A percentile compares a stretch with the other conserved stretches of the same genome.
Conservation (phyloP, 2,329 filamentous ascomycete species). For the Reticulascus tulasneorum region DNA sequence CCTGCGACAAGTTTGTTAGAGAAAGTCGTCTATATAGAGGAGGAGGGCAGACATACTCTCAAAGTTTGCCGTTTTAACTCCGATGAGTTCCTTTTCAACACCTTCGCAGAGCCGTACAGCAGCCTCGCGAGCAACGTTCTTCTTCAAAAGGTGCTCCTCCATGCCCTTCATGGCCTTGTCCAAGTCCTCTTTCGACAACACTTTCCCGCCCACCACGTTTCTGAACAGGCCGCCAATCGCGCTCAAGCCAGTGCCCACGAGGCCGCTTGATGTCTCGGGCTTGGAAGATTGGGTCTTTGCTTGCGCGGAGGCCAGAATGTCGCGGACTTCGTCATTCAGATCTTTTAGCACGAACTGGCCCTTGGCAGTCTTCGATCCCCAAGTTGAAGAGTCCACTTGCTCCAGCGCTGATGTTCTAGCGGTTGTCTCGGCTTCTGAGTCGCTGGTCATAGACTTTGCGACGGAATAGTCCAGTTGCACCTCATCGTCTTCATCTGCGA, state of each 20-base stretch:
- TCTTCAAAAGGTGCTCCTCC: conserved; percentile 90
- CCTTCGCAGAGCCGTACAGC: conserved; percentile 87
- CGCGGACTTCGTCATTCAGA: conserved; percentile 87
- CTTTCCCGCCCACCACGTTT: conserved; percentile 93
- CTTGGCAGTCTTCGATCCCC: conserved; percentile 80
- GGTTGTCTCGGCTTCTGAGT: conserved; percentile 45
- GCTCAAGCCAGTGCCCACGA: conserved; percentile 76
- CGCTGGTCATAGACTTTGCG: conserved; percentile 46
- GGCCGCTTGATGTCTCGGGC: conserved; percentile 46
- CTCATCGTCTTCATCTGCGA: conserved; percentile 78
- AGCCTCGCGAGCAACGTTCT: conserved; percentile 94
- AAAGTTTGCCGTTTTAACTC: conserved; percentile 87
- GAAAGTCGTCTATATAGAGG: conserved; percentile 19
- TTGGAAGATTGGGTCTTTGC: conserved; percentile 47
- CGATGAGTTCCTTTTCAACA: conserved; percentile 84
- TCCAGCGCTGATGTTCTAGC: conserved; percentile 61
- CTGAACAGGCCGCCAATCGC: conserved; percentile 86
- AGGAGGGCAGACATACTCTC: conserved; percentile 51
- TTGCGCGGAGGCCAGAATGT: conserved; percentile 79
- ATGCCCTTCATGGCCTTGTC: conserved; percentile 92
- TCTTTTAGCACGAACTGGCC: conserved; percentile 94
- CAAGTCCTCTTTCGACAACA: conserved; percentile 81
- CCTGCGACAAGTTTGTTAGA: conserved; percentile 31
- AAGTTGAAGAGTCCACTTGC: conserved; percentile 71
- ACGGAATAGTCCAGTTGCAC: conserved; percentile 87